Conservation (phyloP, 495 filamentous ascomycete genomes). For the Wilcoxina mikolae region DNA sequence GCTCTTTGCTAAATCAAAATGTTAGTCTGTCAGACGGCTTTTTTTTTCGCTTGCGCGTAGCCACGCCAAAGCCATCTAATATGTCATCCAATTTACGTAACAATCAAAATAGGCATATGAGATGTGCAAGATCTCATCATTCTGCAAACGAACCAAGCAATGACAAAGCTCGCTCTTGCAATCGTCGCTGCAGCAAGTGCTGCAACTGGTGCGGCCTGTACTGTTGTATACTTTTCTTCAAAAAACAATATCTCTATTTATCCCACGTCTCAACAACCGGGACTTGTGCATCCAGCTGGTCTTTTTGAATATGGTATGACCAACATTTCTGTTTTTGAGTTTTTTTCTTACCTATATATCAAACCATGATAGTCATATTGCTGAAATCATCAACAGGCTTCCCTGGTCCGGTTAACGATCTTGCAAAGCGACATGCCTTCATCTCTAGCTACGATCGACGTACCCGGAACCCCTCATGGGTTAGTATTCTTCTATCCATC, state of each 20-base stretch:
- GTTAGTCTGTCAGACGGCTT: too few relatives aligned
- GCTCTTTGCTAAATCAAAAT: too few relatives aligned
- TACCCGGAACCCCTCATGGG: slow-evolving; percentile 85
- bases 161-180: slow-evolving; percentile 79
- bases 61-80: too few relatives aligned
- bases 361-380: background rate
- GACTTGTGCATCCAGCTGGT: slow-evolving; percentile 68
- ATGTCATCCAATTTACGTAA: too few relatives aligned
- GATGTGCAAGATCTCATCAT: too few relatives aligned
- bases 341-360: background rate
- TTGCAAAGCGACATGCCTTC: slow-evolving; percentile 56
- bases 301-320: slow-evolving; percentile 67
- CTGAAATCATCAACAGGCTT: slow-evolving; percentile 41
- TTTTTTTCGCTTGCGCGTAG: too few relatives aligned
- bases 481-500: background rate
- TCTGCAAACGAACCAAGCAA: too few relatives aligned
- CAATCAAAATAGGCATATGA: too few relatives aligned
- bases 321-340: background rate
- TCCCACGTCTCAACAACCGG: background rate
- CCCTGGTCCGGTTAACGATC: slow-evolving; percentile 75
- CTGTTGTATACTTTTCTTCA: slow-evolving; percentile 45
- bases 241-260: slow-evolving; percentile 22
- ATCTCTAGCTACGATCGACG: slow-evolving; percentile 83
- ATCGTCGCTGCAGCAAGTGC: slow-evolving; percentile 80
- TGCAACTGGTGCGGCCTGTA: slow-evolving; percentile 71